These are phyloP conservation scores for Zygosaccharomyces pseudobailii DNA, from an alignment of 1,139 yeast species.

Conservation along the genomic window DNA sequence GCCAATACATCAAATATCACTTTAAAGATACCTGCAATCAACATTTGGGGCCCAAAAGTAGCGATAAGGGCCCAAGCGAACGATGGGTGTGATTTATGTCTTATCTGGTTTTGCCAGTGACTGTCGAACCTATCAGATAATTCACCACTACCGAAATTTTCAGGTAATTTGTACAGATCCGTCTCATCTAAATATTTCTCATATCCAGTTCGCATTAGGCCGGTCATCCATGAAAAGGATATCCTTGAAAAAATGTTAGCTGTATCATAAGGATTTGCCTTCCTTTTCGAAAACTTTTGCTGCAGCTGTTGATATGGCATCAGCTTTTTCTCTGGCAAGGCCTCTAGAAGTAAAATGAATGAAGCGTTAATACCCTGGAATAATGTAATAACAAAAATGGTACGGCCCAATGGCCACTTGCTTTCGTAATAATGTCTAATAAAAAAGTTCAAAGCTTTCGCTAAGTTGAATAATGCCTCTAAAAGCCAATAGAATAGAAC, in stretches of 20 bases:
- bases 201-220: constrained; percentile 82
- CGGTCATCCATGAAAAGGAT: constrained; percentile 90
- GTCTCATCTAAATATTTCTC: constrained; percentile 62
- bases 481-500: constrained; percentile 76
- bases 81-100: constrained; percentile 51
- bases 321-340: constrained; percentile 44
- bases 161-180: constrained; percentile 81
- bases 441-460: constrained; percentile 44
- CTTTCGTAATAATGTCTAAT: constrained; percentile 43
- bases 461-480: constrained; percentile 40
- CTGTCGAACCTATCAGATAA: constrained; percentile 48
- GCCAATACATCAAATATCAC: constrained; percentile 73
- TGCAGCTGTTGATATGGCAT: constrained; percentile 39
- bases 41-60: constrained; percentile 68
- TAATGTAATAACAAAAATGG: constrained; percentile 42
- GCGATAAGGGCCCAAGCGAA: constrained; percentile 55
- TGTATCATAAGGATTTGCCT: constrained; percentile 61
- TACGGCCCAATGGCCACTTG: constrained; percentile 30
- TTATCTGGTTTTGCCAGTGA: constrained; percentile 55
- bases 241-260: constrained; percentile 80
- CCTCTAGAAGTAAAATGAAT: constrained; percentile 51
- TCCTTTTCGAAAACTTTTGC: constrained; percentile 35
- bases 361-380: constrained; percentile 48
- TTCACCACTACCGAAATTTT: constrained; percentile 50
- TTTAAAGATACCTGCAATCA: constrained; percentile 75